Evolutionary conservation across 129 eudicot species (phyloP).

Genomic region (Arctium minus): DNA sequence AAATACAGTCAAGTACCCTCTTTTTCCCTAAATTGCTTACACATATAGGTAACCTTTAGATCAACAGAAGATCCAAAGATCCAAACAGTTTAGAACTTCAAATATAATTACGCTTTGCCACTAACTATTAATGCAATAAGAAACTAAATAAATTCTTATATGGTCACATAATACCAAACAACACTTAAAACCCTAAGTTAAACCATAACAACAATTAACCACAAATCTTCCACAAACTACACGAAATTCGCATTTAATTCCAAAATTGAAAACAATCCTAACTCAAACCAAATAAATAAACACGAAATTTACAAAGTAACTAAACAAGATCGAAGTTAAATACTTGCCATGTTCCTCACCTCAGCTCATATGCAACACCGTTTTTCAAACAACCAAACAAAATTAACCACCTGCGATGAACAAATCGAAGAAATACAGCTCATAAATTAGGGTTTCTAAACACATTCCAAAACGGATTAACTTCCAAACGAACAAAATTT

Average conservation of each 20-base stretch:
- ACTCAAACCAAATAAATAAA: neutral
- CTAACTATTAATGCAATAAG: neutral
- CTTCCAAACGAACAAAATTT: neutral
- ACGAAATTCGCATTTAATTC: neutral
- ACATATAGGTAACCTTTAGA: neutral
- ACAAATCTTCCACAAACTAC: neutral
- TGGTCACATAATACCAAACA: neutral
- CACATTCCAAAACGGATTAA: neutral
- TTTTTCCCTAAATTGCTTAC: neutral
- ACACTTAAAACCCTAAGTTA: constrained; percentile 5
- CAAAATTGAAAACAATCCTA: neutral
- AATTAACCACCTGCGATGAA: constrained; percentile 17
- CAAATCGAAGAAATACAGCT: neutral
- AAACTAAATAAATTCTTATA: neutral
- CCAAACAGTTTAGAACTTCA: constrained; percentile 5
- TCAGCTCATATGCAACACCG: constrained; percentile 16
- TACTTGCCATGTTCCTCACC: constrained; percentile 37
- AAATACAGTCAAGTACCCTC: neutral
- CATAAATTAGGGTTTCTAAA: constrained; percentile 14
- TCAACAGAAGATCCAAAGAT: neutral
- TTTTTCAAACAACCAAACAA: neutral
- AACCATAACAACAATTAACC: neutral
- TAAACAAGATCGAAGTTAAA: constrained; percentile 18
- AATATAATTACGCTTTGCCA: neutral
- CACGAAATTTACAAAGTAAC: neutral